Conservation (phyloP, 495 filamentous ascomycete genomes). For the Hypomontagnella submonticulosa region DNA sequence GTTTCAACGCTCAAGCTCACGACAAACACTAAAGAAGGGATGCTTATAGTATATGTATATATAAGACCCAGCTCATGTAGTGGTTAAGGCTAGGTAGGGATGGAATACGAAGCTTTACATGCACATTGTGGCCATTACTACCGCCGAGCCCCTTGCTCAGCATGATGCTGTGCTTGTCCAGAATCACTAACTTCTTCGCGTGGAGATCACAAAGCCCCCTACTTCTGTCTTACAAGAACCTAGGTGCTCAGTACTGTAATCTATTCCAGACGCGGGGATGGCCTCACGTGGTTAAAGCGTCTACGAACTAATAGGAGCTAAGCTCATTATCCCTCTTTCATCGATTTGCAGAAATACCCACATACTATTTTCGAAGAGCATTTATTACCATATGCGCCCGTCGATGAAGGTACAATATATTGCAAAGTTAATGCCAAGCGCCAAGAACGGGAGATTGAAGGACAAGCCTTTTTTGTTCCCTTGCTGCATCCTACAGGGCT, state of each 20-base stretch:
- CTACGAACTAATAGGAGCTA: not conserved
- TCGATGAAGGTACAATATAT: no score
- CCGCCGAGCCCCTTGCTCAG: constrained; percentile 14
- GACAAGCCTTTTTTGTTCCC: constrained; percentile 22
- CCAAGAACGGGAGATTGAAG: constrained; percentile 12
- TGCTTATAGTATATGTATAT: no score
- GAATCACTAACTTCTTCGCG: constrained; percentile 2
- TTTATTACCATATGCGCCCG: no score
- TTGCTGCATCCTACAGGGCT: not conserved
- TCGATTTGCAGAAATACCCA: not conserved
- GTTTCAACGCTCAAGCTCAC: constrained; percentile 2
- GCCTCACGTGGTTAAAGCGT: constrained; percentile 7
- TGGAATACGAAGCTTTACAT: not conserved
- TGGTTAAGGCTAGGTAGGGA: no score
- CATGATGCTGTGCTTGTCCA: constrained; percentile 29
- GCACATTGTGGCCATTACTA: constrained; percentile 16
- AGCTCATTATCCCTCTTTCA: not conserved
- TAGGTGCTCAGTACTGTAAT: constrained; percentile 21
- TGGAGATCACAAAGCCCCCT: not conserved
- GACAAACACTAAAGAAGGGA: no score
- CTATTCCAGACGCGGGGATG: constrained; percentile 25
- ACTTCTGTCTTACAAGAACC: constrained; percentile 7
- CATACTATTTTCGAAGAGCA: no score
- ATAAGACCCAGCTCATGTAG: no score
- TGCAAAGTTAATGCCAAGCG: not conserved